Percentiles rank a stretch among this genome's conserved stretches.
Conservation (phyloP, 1,139 yeast genomes). For the Hyphopichia fennica region DNA sequence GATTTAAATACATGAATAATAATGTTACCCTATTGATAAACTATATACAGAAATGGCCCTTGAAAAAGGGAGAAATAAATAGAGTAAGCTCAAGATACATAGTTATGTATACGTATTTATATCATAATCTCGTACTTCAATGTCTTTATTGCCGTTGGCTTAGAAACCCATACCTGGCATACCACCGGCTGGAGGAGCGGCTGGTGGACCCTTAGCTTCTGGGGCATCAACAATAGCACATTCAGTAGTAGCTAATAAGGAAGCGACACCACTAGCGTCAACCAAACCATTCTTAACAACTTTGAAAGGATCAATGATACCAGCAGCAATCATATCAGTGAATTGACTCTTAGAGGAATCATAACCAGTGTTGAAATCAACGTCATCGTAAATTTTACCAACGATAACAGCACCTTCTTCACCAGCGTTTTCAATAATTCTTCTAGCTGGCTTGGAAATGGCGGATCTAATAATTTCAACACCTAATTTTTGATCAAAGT, state of each 20-base stretch:
- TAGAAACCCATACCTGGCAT: constrained; percentile 41
- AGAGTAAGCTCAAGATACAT: not conserved
- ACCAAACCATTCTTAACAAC: constrained; percentile 97
- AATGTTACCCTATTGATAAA: constrained; percentile 1
- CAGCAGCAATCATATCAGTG: constrained; percentile 95
- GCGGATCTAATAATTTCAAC: constrained; percentile 95
- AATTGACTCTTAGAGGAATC: constrained; percentile 92
- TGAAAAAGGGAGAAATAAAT: not conserved
- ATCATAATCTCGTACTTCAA: constrained; percentile 2
- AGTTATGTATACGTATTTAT: not conserved
- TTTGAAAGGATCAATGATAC: constrained; percentile 99
- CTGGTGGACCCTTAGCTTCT: constrained; percentile 75
- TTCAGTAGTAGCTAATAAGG: constrained; percentile 96
- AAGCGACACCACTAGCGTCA: constrained; percentile 98
- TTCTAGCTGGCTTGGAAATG: constrained; percentile 94
- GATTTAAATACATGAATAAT: not conserved
- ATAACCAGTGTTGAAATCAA: constrained; percentile 88
- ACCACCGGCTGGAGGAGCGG: constrained; percentile 60
- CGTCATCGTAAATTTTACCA: constrained; percentile 89
- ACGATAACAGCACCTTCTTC: constrained; percentile 98
- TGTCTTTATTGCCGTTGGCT: constrained; percentile 9
- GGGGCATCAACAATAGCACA: constrained; percentile 99
- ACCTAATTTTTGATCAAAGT: constrained; percentile 98
- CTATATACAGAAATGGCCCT: constrained; percentile 2
- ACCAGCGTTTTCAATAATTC: constrained; percentile 97